Evolutionary conservation across 2,329 filamentous ascomycete genomes (phyloP), one percentile per base, ranked within the genome.

Genomic region (Diaporthe velutina): DNA sequence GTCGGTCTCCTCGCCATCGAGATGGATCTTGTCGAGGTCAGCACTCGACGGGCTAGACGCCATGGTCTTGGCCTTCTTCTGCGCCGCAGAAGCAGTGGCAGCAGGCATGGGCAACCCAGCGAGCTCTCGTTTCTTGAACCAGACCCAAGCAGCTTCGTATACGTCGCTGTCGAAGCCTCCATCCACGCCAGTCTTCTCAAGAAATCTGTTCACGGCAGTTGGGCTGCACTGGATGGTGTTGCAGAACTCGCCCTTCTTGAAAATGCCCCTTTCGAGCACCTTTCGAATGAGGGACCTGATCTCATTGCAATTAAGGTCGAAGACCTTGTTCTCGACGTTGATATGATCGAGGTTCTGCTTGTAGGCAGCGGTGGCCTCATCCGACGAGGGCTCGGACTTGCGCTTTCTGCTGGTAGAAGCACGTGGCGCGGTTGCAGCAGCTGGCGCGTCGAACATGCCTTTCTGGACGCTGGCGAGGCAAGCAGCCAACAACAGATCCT

Each of bases 121-220:
- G 42, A 87, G 77, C 78, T 91, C 87, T 45, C 88, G 83, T 78
- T 85, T 85, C 79, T 86, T 86, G 83, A 91, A 91, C 80, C 85
- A 88, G 19, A 54, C 45, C 75, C 80, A 83, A 22, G 85, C 85
- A 10, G 81, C 80, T 6, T 48, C 38, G 76, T 84, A 86, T 2
- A 81, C 81, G 71, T 82, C 81, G 75, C 79, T 82, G 13, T 75
- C 75, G 17, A 77, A 75, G 42, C 86, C 85, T 12, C 83, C 80
- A 75, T 82, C 80, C 6, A 82, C 79, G 7, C 87, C 86, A 33
- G 80, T 85, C 78, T 85, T 84, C n/a, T 83, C 82, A 85, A 90
- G 87, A 79, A 91, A 91, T 70, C 78, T 78, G 57, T 66, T 75
- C 77, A 87, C 88, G 8, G 79, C 76, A 3, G 76, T 57, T 0